Evolutionary conservation across 2,329 filamentous ascomycete species (phyloP).

Genomic region (Tolypocladium pustulatum): DNA sequence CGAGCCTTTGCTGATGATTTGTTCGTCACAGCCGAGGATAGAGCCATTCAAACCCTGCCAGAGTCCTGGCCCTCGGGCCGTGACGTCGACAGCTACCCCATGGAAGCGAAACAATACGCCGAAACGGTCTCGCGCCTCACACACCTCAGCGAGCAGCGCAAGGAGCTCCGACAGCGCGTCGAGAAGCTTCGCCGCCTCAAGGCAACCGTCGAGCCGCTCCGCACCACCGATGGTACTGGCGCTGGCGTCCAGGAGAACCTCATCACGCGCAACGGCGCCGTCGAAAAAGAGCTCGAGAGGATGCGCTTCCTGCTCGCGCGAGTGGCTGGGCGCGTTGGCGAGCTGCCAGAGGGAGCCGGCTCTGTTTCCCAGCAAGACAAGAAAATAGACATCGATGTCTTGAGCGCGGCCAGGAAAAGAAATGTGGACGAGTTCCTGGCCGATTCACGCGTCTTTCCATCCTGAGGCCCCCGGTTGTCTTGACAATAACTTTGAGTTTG

Average conservation of each 20-base stretch:
- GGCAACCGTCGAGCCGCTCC: conserved; percentile 34
- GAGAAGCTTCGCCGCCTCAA: conserved; percentile 39
- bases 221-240: conserved; percentile 14
- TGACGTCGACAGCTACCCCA: conserved; percentile 24
- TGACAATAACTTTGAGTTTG: not conserved
- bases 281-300: conserved; percentile 56
- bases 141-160: conserved; percentile 32
- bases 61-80: conserved; percentile 33
- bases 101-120: conserved; percentile 40
- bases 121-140: conserved; percentile 38
- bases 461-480: conserved; percentile 1
- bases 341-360: conserved; percentile 17
- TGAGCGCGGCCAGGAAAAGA: conserved; percentile 27
- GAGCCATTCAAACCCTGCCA: conserved; percentile 36
- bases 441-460: conserved; percentile 10
- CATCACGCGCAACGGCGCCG: conserved; percentile 50
- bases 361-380: conserved; percentile 7
- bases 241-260: conserved; percentile 53
- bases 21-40: conserved; percentile 24
- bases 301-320: conserved; percentile 54
- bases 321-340: conserved; percentile 42
- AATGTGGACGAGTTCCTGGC: conserved; percentile 32
- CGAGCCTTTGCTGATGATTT: not conserved
- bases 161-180: conserved; percentile 25
- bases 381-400: conserved; percentile 18